Evolutionary conservation across 768 basidiomycete species (phyloP).

Genomic region (Hortiboletus campestris): DNA sequence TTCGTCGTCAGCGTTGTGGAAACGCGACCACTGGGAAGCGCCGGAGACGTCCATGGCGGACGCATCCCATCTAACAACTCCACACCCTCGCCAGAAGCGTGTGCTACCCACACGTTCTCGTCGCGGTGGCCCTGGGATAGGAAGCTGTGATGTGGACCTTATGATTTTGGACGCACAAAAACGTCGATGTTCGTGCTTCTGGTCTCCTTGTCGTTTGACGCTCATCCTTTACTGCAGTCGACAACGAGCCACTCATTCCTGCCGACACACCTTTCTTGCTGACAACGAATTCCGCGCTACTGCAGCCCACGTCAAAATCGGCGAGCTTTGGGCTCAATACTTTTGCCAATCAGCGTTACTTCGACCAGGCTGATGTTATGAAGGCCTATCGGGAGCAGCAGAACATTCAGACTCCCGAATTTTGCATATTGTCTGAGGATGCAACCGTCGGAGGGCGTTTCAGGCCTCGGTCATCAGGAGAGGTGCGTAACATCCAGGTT

Average conservation of each 20-base stretch:
- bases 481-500: conserved; percentile 48
- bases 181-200: conserved; percentile 60
- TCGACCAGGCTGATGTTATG: conserved; percentile 75
- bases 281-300: conserved; percentile 64
- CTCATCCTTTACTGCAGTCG: conserved; percentile 45
- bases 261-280: conserved; percentile 63
- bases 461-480: conserved; percentile 64
- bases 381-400: conserved; percentile 66
- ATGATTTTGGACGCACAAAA: conserved; percentile 83
- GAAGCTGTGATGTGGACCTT: conserved; percentile 73
- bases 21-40: conserved; percentile 13
- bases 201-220: conserved; percentile 7
- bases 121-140: conserved; percentile 78
- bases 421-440: conserved; percentile 44
- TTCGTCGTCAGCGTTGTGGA: conserved; percentile 3
- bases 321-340: conserved; percentile 49
- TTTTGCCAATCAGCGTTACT: conserved; percentile 67
- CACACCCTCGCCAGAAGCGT: conserved; percentile 63
- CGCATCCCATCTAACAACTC: conserved; percentile 31
- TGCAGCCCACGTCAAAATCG: conserved; percentile 39
- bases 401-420: conserved; percentile 78
- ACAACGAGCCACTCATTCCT: conserved; percentile 71
- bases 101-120: conserved; percentile 79
- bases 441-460: conserved; percentile 65
- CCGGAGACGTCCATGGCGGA: conserved; percentile 31